Conservation (phyloP, 2,329 filamentous ascomycete species). For the Colletotrichum cuscutae region DNA sequence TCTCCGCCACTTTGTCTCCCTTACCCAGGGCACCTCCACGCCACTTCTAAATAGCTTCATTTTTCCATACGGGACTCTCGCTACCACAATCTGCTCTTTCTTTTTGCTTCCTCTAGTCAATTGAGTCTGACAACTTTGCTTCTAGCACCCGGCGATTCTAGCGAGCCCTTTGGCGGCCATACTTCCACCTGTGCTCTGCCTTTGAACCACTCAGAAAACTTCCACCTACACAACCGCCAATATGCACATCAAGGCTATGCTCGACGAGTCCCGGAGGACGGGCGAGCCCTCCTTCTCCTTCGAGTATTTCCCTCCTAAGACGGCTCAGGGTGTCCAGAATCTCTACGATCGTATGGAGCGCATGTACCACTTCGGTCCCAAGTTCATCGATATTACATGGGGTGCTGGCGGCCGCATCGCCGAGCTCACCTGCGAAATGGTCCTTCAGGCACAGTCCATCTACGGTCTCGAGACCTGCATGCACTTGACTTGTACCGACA, state of each 20-base stretch:
- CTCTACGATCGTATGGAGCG: constrained; percentile 99
- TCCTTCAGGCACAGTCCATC: constrained; percentile 91
- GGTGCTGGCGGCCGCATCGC: constrained; percentile 93
- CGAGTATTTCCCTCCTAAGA: constrained; percentile 99
- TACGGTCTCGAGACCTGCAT: constrained; percentile 98
- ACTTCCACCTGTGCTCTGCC: not conserved
- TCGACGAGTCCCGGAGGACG: constrained; percentile 82
- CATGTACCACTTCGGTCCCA: constrained; percentile 93
- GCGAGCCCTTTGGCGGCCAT: constrained; percentile 20
- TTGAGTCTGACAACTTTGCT: constrained; percentile 16
- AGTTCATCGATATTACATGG: constrained; percentile 99
- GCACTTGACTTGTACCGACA: constrained; percentile 98
- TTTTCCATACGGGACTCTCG: not conserved
- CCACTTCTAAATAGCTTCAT: constrained; percentile 20
- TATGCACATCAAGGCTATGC: constrained; percentile 97
- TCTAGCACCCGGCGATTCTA: constrained; percentile 18
- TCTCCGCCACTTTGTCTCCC: not conserved
- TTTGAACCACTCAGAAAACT: not conserved
- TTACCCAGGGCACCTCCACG: not conserved
- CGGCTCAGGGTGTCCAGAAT: constrained; percentile 96
- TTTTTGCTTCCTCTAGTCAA: not conserved
- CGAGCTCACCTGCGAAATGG: constrained; percentile 96
- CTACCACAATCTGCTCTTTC: not conserved
- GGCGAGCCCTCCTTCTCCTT: constrained; percentile 94
- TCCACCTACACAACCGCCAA: constrained; percentile 42